Conservation (phyloP, 768 basidiomycete species). For the Tulasnella sp. region DNA sequence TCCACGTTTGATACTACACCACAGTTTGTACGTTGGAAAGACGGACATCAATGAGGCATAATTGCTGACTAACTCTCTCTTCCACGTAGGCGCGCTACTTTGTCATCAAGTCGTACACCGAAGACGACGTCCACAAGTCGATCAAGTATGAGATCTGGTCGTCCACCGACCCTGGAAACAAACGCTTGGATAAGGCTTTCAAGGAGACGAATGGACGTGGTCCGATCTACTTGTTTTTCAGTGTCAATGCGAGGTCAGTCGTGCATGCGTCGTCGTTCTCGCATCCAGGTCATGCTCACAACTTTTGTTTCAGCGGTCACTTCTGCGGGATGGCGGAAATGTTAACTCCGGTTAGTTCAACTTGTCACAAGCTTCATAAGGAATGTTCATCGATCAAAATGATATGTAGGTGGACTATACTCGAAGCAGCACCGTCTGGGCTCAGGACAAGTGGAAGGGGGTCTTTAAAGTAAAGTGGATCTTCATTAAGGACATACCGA, state of each 20-base stretch:
- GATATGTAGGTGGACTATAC: slow-evolving; percentile 71
- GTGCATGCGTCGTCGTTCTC: neutral
- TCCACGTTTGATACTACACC: slow-evolving; percentile 73
- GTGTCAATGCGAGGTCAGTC: slow-evolving; percentile 76
- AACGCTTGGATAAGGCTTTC: slow-evolving; percentile 94
- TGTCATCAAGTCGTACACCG: slow-evolving; percentile 98
- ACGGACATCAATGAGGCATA: neutral
- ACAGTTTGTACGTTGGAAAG: slow-evolving; percentile 45
- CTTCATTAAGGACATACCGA: slow-evolving; percentile 92
- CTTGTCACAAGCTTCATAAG: neutral
- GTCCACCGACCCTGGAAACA: slow-evolving; percentile 93
- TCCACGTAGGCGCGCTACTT: slow-evolving; percentile 69
- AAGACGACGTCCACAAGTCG: slow-evolving; percentile 98
- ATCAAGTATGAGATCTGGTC: slow-evolving; percentile 98
- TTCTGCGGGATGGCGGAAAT: slow-evolving; percentile 99
- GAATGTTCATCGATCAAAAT: slow-evolving; percentile 8
- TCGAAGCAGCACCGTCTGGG: slow-evolving; percentile 93
- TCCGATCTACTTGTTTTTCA: slow-evolving; percentile 97
- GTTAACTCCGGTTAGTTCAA: slow-evolving; percentile 67
- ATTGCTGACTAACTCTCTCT: slow-evolving; percentile 12
- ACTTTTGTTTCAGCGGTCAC: slow-evolving; percentile 53
- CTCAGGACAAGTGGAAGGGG: slow-evolving; percentile 99
- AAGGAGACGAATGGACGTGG: slow-evolving; percentile 86
- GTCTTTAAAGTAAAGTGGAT: slow-evolving; percentile 98
- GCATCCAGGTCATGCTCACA: neutral